Evolutionary conservation across 2,329 filamentous ascomycete genomes (phyloP).

Genomic region (Ophiocordyceps camponoti-leonardi): DNA sequence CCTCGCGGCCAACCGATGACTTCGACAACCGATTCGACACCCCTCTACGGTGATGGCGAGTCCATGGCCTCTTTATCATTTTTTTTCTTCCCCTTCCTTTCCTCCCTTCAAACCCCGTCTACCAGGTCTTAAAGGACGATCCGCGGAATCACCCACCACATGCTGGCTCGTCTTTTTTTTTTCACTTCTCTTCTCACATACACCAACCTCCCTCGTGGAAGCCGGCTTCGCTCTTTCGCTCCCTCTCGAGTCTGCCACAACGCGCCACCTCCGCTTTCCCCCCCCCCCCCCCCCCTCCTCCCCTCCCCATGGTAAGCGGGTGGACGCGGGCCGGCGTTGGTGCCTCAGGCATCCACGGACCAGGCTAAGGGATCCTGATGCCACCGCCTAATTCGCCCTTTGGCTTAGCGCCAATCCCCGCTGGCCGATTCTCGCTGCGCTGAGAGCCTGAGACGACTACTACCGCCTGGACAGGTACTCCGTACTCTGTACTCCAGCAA

Average conservation of each 20-base stretch:
- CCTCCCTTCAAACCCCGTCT: too few species aligned
- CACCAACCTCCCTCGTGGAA: neutral
- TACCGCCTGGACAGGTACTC: neutral
- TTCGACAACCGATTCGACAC: neutral
- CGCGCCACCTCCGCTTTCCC: neutral
- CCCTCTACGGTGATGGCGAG: too few species aligned
- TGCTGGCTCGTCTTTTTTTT: neutral
- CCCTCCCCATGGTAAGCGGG: neutral
- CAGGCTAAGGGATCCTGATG: slow-evolving; percentile 15
- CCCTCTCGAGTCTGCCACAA: neutral
- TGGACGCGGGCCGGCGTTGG: neutral
- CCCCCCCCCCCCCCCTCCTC: neutral
- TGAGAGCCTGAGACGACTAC: slow-evolving; percentile 2
- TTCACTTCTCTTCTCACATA: neutral
- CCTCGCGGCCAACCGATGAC: neutral
- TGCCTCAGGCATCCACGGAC: slow-evolving; percentile 6
- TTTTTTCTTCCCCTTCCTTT: too few species aligned
- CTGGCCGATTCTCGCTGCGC: slow-evolving; percentile 1
- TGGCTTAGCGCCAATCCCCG: slow-evolving; percentile 16
- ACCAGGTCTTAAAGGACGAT: neutral
- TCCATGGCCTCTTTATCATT: too few species aligned
- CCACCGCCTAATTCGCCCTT: slow-evolving; percentile 17
- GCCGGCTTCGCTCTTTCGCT: neutral
- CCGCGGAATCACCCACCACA: neutral
- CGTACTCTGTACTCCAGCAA: neutral